phyloP scores from a whole-genome alignment of 108 stramenopile genomes.

The Seminavis robusta region DNA sequence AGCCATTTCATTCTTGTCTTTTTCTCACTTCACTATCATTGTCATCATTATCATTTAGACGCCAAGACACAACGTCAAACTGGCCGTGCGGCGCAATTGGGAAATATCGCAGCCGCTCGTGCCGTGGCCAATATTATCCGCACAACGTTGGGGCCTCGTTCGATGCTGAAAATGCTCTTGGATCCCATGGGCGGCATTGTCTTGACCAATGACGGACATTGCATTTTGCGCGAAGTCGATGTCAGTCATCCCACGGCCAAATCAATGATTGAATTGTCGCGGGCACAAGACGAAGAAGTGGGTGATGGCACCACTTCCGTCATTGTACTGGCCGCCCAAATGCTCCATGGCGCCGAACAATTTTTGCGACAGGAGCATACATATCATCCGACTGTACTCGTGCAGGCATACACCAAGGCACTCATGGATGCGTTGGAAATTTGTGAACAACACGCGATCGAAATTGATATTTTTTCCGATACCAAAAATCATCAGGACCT shows the following conservation, averaged over 20 bases:
- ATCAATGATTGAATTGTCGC: constrained; percentile 97
- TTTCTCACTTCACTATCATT: background rate
- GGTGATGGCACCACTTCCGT: constrained; percentile 99
- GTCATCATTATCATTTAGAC: no score
- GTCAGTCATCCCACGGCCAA: constrained; percentile 99
- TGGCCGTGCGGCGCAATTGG: constrained; percentile 95
- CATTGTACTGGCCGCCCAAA: constrained; percentile 98
- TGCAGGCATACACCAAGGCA: constrained; percentile 94
- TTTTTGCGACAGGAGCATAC: constrained; percentile 62
- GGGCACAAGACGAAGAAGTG: constrained; percentile 99
- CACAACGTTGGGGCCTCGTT: constrained; percentile 96
- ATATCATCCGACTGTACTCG: constrained; percentile 97
- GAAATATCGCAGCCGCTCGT: constrained; percentile 95
- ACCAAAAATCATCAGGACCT: no score
- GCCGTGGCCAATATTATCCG: constrained; percentile 97
- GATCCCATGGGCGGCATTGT: constrained; percentile 99
- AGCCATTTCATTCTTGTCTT: background rate
- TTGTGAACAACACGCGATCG: constrained; percentile 83
- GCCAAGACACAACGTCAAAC: constrained; percentile 95
- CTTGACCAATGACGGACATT: constrained; percentile 99
- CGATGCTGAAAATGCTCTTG: constrained; percentile 99
- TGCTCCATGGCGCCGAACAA: constrained; percentile 96
- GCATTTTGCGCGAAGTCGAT: constrained; percentile 98
- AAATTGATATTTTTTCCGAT: constrained; percentile 89
- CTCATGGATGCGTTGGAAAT: constrained; percentile 87